Percentiles rank a stretch among this genome's conserved stretches.
phyloP scores from a whole-genome alignment of 257 asterid genomes.

The Rehmannia glutinosa region DNA sequence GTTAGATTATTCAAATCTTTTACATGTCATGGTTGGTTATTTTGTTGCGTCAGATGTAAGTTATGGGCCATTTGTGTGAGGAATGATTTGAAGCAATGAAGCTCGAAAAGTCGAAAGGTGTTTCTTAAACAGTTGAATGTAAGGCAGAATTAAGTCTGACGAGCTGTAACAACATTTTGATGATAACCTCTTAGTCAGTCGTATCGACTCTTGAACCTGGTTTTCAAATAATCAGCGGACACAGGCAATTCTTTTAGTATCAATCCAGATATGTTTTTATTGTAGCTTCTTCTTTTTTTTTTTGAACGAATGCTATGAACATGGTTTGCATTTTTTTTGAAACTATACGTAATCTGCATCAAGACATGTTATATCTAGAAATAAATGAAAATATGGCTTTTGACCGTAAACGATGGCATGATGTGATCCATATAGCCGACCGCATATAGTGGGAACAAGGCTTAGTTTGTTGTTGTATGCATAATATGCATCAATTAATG shows the following conservation, averaged over 20 bases:
- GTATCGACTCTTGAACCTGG: too few species aligned
- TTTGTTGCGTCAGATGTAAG: constrained; percentile 3
- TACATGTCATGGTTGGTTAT: constrained; percentile 2
- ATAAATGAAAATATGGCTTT: too few species aligned
- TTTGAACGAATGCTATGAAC: not conserved
- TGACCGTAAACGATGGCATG: too few species aligned
- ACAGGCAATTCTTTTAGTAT: not conserved
- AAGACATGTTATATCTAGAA: too few species aligned
- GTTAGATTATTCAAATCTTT: not conserved
- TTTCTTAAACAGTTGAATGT: not conserved
- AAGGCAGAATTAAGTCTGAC: not conserved
- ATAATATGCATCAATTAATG: too few species aligned
- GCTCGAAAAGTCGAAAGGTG: not conserved
- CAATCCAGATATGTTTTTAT: not conserved
- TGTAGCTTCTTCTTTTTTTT: not conserved
- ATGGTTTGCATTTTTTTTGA: too few species aligned
- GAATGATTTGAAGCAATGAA: not conserved
- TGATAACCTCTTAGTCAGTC: not conserved
- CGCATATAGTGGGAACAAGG: too few species aligned
- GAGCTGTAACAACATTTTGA: not conserved
- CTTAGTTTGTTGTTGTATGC: too few species aligned
- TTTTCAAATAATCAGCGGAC: not conserved
- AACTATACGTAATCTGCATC: too few species aligned
- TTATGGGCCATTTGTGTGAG: not conserved
- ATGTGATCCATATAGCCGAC: too few species aligned